Percentiles rank a stretch among this genome's conserved stretches.
These are phyloP conservation scores for Colletotrichum aenigma DNA, from an alignment of 2,329 filamentous ascomycete species.

Conservation along the genomic window DNA sequence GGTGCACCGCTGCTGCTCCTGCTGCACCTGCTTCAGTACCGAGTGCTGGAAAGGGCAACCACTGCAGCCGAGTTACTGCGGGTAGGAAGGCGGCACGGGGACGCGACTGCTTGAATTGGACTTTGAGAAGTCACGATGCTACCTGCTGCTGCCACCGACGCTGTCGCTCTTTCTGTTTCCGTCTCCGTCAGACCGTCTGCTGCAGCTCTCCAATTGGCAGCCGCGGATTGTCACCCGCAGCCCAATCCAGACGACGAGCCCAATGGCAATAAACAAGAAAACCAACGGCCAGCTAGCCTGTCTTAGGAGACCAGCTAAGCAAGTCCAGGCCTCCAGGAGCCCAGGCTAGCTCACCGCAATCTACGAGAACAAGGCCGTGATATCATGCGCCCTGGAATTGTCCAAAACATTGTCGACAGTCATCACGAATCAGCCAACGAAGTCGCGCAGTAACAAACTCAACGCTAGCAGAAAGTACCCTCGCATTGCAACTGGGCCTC, in stretches of 20 bases:
- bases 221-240: neutral
- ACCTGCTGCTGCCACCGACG: neutral
- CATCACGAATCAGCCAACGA: neutral
- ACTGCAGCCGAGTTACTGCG: neutral
- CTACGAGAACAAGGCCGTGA: neutral
- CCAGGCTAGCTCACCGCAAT: constrained; percentile 4
- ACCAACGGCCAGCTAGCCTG: neutral
- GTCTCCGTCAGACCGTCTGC: neutral
- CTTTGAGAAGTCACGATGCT: neutral
- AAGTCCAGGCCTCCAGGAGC: neutral
- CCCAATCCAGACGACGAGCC: neutral
- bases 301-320: neutral
- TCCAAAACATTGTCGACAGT: neutral
- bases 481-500: neutral
- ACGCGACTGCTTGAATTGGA: neutral
- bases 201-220: neutral
- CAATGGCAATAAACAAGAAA: neutral
- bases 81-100: neutral
- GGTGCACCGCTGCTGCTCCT: neutral
- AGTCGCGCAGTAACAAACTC: neutral
- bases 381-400: neutral
- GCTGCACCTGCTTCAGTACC: neutral
- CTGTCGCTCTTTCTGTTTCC: neutral
- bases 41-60: neutral
- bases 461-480: neutral